Conservation (phyloP, 352 stramenopile species). For the Phytophthora melonis region DNA sequence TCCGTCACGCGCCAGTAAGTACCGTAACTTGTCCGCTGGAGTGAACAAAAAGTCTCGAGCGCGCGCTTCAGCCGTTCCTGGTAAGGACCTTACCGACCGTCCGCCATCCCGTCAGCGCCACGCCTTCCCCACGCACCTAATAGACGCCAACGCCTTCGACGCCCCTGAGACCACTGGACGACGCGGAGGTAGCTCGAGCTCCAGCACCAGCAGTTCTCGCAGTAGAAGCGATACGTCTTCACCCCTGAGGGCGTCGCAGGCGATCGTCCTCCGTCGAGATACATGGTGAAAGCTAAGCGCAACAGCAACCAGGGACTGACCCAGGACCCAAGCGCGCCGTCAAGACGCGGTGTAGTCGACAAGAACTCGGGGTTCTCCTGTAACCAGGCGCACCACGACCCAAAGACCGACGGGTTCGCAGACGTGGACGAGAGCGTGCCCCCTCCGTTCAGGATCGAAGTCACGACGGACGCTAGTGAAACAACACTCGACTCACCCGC, state of each 20-base stretch:
- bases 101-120: conserved; percentile 79
- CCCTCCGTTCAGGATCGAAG: conserved; percentile 82
- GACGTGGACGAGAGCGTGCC: conserved; percentile 85
- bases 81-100: conserved; percentile 41
- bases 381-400: conserved; percentile 76
- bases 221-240: conserved; percentile 13
- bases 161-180: conserved; percentile 23
- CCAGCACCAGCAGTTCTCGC: conserved; percentile 10
- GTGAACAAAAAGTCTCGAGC: conserved; percentile 33
- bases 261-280: conserved; percentile 74
- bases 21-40: conserved; percentile 39
- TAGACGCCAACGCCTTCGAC: conserved; percentile 59
- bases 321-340: conserved; percentile 29
- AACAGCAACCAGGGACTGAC: conserved; percentile 20
- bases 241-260: conserved; percentile 12
- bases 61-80: conserved; percentile 4
- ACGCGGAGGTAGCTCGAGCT: conserved; percentile 19
- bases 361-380: conserved; percentile 43
- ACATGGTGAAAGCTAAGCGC: conserved; percentile 75
- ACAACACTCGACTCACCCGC: conserved; percentile 14
- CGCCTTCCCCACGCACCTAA: conserved; percentile 81
- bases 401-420: conserved; percentile 80
- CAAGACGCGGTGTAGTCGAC: conserved; percentile 53
- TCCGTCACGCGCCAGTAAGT: conserved; percentile 39
- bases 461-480: conserved; percentile 62